Evolutionary conservation across 73 alveolate genomes (phyloP), one percentile per base, ranked within the genome.

Genomic region (Durusdinium trenchii): DNA sequence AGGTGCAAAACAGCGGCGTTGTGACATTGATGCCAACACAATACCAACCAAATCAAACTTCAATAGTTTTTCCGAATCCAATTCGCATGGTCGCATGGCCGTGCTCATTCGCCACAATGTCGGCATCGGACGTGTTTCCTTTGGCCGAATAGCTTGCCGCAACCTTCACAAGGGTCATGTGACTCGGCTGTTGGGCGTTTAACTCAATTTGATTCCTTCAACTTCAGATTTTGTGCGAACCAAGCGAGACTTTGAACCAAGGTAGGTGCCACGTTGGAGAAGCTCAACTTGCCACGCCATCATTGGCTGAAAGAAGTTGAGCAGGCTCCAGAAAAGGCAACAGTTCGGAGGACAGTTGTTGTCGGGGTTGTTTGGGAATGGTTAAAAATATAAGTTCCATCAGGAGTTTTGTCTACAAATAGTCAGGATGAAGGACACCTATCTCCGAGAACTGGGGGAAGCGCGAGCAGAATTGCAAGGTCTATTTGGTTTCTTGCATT

Each of bases 291-390:
- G 98, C 98, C 98, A 4, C 87, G 98, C n/a, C 98, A 92, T 78
- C 98, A 92, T 42, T 92, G 98, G 98, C 61, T 92, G 89, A 92
- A 92, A 46, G 98, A 92, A 60, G 96, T 89, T n/a, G 86, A 89
- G 85, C 96, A 89, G 76, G 96, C 96, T 40, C 96, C 96, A 1
- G 85, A 60, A 69, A 89, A 60, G 38, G 61, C 96, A 38, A 61
- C 96, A 14, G 96, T 89, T 51, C 96, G 96, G 30, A 89, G 96
- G 96, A 36, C 87, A 28, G 86, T 3, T 40, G 57, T 76, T 32
- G 54, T 36, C 7, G 3, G 16, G 57, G 48, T 14, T 7, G 23
- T 71, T 0, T 32, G 52, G 1, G 30, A 60, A 60, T 60, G 73
- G 30, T n/a, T n/a, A n/a, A n/a, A n/a, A n/a, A n/a, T n/a, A n/a